Percentiles rank a stretch among this genome's conserved stretches.
Conservation (phyloP, 768 basidiomycete genomes). For the Zangia roseola region DNA sequence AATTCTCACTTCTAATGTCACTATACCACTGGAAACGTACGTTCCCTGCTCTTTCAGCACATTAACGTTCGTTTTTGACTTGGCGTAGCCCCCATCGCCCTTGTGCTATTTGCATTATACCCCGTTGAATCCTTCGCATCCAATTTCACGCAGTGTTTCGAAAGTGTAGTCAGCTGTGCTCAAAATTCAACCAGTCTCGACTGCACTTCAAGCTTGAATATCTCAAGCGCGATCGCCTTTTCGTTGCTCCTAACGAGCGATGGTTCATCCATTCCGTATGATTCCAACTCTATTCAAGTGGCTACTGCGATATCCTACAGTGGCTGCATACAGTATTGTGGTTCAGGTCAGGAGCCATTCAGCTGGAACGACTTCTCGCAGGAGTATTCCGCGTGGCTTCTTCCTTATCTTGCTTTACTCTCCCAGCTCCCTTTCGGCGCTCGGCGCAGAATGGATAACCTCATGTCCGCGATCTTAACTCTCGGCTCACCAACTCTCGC, state of each 20-base stretch:
- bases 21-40: conserved; percentile 5
- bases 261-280: neutral
- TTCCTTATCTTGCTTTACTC: conserved; percentile 49
- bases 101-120: neutral
- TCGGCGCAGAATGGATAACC: conserved; percentile 38
- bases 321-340: conserved; percentile 11
- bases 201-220: conserved; percentile 3
- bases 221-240: conserved; percentile 9
- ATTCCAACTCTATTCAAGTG: neutral
- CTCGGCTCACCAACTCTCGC: conserved; percentile 46
- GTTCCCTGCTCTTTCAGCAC: neutral
- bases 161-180: conserved; percentile 1
- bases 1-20: conserved; percentile 3
- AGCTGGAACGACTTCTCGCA: conserved; percentile 28
- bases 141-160: conserved; percentile 15
- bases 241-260: conserved; percentile 12
- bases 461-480: conserved; percentile 42
- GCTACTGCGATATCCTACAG: conserved; percentile 12
- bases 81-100: neutral
- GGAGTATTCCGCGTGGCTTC: conserved; percentile 43
- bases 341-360: conserved; percentile 13
- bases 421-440: conserved; percentile 50
- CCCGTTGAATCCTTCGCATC: neutral
- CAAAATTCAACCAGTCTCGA: neutral
- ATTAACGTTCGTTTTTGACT: neutral